Base-by-base conservation (phyloP, 2,329 filamentous ascomycete species). In the Pseudocercospora crystallina region DNA sequence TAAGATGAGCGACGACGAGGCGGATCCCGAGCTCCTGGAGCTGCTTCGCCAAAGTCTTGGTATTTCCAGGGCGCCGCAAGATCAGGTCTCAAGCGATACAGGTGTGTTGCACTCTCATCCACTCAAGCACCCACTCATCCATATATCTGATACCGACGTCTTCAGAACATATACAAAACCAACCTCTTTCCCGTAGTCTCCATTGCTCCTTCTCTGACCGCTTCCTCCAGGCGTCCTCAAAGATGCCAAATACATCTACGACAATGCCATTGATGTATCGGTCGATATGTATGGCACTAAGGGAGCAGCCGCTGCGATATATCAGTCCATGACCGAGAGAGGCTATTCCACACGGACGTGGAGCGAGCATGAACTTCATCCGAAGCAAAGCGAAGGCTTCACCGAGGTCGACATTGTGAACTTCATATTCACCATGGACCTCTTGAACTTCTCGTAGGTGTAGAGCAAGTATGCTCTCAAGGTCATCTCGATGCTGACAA, bases 381-480 rank as follows among this genome's bases (percentile, higher is more conserved):
- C 94, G 1, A 87, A 91, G 68, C 36, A 55, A 15, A 56, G 54
- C 11, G 60, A 66, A 39, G 64, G 62, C 9, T 64, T 66, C 26
- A 53, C 54, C 5, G 65, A 67, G 20, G 45, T 65, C 2, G 65
- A 64, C 13, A 59, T 66, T 13, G 83, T 95, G 15, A 86, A 89
- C 57, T 97, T 99, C 68, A 92, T 99, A 63, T 97, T 99, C 69
- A 90, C 89, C 14, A 95, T 99, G 90, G 94, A 99, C 68, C 71
- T 99, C 26, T 75, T 99, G 43, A 99, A 99, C 68, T 99, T 97
- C 67, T 95, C 63, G 51, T 65, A 42, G 36, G 60, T 47, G 14
- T n/a, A 13, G 15, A 42, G 8, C 20, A 2, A n/a, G 8, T 4
- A 37, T 5, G 32, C 8, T 8, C 8, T 31, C 13, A 17, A 17